Evolutionary conservation across 108 stramenopile species (phyloP).

Genomic region (Pseudonitzschia delicatissima): DNA sequence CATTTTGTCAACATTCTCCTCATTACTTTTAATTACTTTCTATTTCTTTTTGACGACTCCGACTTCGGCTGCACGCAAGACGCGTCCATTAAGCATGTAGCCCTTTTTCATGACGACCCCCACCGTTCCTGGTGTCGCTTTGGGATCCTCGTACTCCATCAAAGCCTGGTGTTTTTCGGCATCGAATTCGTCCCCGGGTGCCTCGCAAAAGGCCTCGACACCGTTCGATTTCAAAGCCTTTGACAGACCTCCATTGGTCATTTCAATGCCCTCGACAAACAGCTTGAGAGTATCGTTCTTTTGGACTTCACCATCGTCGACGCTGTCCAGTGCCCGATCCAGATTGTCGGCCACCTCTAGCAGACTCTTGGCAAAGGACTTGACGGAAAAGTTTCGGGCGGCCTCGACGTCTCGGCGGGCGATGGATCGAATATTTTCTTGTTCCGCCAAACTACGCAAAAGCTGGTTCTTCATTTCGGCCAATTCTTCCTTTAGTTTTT

Average conservation of each 20-base stretch:
- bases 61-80: conserved; percentile 95
- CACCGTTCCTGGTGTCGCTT: conserved; percentile 67
- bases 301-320: conserved; percentile 47
- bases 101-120: conserved; percentile 95
- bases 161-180: conserved; percentile 94
- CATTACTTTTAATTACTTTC: no score
- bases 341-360: conserved; percentile 94
- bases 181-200: conserved; percentile 90
- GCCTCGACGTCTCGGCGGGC: conserved; percentile 86
- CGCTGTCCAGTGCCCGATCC: conserved; percentile 77
- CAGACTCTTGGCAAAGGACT: conserved; percentile 84
- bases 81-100: conserved; percentile 91
- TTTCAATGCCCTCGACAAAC: conserved; percentile 86
- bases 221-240: conserved; percentile 89
- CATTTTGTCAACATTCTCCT: no score
- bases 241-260: conserved; percentile 84
- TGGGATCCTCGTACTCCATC: conserved; percentile 84
- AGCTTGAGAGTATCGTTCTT: conserved; percentile 39
- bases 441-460: conserved; percentile 89
- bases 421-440: conserved; percentile 95
- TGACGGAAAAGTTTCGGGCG: conserved; percentile 80
- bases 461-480: conserved; percentile 76
- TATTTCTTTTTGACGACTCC: conserved; percentile 90
- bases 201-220: conserved; percentile 78
- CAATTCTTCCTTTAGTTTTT: conserved; percentile 54